Conservation (phyloP, 1,139 yeast species). For the Zygosaccharomyces sapae region DNA sequence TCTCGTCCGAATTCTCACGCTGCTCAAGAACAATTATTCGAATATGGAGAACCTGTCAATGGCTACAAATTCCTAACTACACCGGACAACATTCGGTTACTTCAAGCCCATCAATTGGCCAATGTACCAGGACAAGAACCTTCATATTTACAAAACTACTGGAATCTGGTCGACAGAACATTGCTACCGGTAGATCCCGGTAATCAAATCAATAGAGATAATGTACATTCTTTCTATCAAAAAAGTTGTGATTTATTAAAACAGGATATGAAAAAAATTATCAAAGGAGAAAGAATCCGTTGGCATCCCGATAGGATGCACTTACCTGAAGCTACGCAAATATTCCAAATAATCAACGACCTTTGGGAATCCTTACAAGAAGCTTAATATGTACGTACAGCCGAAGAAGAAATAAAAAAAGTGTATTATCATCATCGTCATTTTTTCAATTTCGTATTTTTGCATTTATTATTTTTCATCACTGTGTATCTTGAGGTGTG, state of each 20-base stretch:
- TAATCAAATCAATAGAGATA: conserved; percentile 15
- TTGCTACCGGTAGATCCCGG: conserved; percentile 2
- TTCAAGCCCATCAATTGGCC: neutral
- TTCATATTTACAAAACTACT: conserved; percentile 2
- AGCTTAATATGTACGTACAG: neutral
- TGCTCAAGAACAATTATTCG: neutral
- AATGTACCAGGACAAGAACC: neutral
- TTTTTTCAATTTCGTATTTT: too few species aligned
- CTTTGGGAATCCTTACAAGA: conserved; percentile 33
- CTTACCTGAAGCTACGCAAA: conserved; percentile 33
- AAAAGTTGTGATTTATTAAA: conserved; percentile 7
- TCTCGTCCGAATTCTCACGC: neutral
- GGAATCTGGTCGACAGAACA: neutral
- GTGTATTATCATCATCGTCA: conserved; percentile 1
- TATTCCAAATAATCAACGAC: conserved; percentile 41
- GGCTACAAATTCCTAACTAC: conserved; percentile 15
- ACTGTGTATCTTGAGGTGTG: conserved; percentile 21
- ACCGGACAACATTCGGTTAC: conserved; percentile 5
- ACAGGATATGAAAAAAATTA: conserved; percentile 29
- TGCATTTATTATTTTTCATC: too few species aligned
- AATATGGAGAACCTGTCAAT: conserved; percentile 10
- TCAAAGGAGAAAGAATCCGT: conserved; percentile 50
- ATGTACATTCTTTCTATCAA: conserved; percentile 31
- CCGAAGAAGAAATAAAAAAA: neutral
- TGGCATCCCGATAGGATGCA: conserved; percentile 64